Conservation (phyloP, 139 green algal species). For the Chlorella sp. region DNA sequence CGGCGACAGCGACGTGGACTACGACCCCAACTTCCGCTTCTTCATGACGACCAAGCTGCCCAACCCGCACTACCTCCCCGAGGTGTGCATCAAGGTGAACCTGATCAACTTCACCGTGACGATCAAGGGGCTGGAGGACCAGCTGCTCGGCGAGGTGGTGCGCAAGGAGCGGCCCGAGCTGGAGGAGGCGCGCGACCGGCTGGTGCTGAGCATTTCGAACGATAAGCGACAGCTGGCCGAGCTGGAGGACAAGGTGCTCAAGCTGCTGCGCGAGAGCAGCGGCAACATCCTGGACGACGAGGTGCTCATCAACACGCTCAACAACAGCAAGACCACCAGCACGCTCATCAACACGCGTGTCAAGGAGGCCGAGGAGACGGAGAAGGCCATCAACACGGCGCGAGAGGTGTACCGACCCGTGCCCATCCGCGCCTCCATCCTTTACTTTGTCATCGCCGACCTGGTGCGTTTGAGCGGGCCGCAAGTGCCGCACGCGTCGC, state of each 20-base stretch:
- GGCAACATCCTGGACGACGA: constrained; percentile 84
- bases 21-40: constrained; percentile 69
- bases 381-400: constrained; percentile 65
- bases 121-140: constrained; percentile 69
- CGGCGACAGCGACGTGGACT: constrained; percentile 78
- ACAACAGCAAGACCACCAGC: constrained; percentile 68
- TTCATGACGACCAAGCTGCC: constrained; percentile 60
- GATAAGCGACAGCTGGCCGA: constrained; percentile 58
- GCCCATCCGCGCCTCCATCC: constrained; percentile 50
- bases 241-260: constrained; percentile 74
- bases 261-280: constrained; percentile 64
- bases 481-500: not conserved
- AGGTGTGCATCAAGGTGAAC: constrained; percentile 73
- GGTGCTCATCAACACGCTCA: constrained; percentile 77
- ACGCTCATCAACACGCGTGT: constrained; percentile 3
- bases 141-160: constrained; percentile 79
- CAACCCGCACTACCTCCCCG: constrained; percentile 82
- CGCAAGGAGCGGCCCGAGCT: constrained; percentile 65
- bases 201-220: constrained; percentile 62
- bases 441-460: constrained; percentile 80
- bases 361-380: constrained; percentile 69
- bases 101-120: constrained; percentile 84
- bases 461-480: constrained; percentile 25
- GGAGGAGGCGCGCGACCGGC: constrained; percentile 59
- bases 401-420: constrained; percentile 70